Conservation (phyloP, 2,329 filamentous ascomycete genomes). For the Pseudocercospora fuligena region DNA sequence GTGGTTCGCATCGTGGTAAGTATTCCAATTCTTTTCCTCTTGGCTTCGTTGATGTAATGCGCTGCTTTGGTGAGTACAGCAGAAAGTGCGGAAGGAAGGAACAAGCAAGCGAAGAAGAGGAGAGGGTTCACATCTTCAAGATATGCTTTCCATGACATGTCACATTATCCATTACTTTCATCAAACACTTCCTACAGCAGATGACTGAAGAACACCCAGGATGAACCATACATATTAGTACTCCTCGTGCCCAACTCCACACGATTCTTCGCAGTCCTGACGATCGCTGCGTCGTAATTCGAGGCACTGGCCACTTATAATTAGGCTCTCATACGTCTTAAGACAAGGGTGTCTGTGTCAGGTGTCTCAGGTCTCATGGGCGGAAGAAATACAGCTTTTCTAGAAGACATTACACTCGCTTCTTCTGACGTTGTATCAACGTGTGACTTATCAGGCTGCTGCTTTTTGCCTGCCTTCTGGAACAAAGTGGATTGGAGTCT, state of each 20-base stretch:
- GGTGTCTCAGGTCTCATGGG: neutral
- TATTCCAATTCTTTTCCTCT: neutral
- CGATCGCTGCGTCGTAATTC: neutral
- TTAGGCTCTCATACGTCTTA: neutral
- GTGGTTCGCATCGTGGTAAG: neutral
- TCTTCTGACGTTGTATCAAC: neutral
- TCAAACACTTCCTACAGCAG: neutral
- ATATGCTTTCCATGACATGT: neutral
- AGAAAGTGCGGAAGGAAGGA: neutral
- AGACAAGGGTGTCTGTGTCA: slow-evolving; percentile 1
- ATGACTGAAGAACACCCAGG: neutral
- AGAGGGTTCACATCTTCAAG: neutral
- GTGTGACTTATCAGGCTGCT: neutral
- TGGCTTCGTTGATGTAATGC: neutral
- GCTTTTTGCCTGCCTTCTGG: neutral
- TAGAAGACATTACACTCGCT: neutral
- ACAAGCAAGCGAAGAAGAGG: neutral
- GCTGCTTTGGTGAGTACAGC: neutral
- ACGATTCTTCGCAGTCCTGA: neutral
- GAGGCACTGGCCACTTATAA: neutral
- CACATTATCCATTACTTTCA: neutral
- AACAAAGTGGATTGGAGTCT: neutral
- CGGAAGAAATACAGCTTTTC: neutral
- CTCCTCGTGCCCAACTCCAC: neutral
- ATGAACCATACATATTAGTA: neutral